Evolutionary conservation across 2,329 filamentous ascomycete genomes (phyloP).

Genomic region (Pseudogymnoascus destructans): DNA sequence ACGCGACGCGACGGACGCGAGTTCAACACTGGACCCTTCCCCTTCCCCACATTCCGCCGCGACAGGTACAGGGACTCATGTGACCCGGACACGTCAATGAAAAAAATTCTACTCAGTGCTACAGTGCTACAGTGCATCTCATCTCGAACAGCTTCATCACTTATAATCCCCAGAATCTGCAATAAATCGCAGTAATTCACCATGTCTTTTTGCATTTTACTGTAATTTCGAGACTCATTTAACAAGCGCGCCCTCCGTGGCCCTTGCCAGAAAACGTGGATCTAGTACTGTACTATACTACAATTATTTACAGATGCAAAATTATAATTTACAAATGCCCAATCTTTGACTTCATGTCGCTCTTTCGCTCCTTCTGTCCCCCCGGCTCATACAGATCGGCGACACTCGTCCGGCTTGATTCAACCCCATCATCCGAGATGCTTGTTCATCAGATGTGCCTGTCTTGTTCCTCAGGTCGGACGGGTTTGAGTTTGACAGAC

Average conservation of each 20-base stretch:
- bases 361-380: background rate
- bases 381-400: background rate
- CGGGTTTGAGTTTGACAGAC: background rate
- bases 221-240: constrained; percentile 7
- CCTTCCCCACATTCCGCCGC: background rate
- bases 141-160: background rate
- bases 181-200: background rate
- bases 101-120: too few relatives aligned
- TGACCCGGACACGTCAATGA: constrained; percentile 1
- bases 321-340: too few relatives aligned
- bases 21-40: background rate
- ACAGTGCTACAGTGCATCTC: background rate
- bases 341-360: too few relatives aligned
- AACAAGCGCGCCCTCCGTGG: background rate
- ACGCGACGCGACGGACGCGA: constrained; percentile 5
- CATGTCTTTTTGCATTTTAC: background rate
- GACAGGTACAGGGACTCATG: constrained; percentile 6
- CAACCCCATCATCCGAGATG: background rate
- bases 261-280: constrained; percentile 1
- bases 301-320: too few relatives aligned
- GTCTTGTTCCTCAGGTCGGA: background rate
- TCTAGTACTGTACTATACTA: too few relatives aligned
- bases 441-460: constrained; percentile 5
- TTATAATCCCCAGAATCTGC: background rate
- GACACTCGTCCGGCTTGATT: background rate